A percentile compares a stretch with the other conserved stretches of the same genome.
Evolutionary conservation across 2,329 filamentous ascomycete species (phyloP).

Genomic region (Westerdykella ornata): DNA sequence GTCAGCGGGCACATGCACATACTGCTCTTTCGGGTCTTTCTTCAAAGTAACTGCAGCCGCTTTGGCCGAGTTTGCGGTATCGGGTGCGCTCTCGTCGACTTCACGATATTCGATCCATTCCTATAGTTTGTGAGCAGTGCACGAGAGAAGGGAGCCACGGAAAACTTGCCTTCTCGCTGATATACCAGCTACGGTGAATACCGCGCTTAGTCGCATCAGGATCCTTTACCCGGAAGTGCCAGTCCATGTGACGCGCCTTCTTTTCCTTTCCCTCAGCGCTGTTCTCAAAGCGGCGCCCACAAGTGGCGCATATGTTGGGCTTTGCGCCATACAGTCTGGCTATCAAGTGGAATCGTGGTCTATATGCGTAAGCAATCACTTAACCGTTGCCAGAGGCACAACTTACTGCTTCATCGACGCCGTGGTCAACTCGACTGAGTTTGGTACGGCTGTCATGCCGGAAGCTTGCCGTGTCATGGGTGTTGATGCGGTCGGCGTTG

Average conservation of each 20-base stretch:
- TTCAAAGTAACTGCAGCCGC: conserved; percentile 38
- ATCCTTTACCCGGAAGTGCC: conserved; percentile 95
- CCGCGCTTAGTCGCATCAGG: conserved; percentile 78
- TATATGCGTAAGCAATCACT: conserved; percentile 32
- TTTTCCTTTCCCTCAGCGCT: conserved; percentile 72
- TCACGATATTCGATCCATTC: conserved; percentile 89
- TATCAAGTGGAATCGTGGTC: conserved; percentile 68
- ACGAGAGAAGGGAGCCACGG: conserved; percentile 11
- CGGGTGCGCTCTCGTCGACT: conserved; percentile 56
- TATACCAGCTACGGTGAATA: conserved; percentile 90
- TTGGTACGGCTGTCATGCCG: conserved; percentile 36
- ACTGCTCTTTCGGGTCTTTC: conserved; percentile 57
- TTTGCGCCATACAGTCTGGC: conserved; percentile 70
- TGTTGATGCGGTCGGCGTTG: conserved; percentile 20
- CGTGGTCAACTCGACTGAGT: conserved; percentile 56
- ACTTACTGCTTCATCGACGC: conserved; percentile 65
- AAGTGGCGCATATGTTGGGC: conserved; percentile 83
- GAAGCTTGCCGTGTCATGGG: conserved; percentile 24
- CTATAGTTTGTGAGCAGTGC: conserved; percentile 39
- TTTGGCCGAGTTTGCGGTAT: conserved; percentile 17
- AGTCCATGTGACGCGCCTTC: conserved; percentile 91
- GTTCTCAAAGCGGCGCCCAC: conserved; percentile 75
- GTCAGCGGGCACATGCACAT: conserved; percentile 78
- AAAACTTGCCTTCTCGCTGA: conserved; percentile 68
- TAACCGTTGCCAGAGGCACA: background rate